phyloP scores from a whole-genome alignment of 2,329 filamentous ascomycete genomes.

The Fusarium buharicum region DNA sequence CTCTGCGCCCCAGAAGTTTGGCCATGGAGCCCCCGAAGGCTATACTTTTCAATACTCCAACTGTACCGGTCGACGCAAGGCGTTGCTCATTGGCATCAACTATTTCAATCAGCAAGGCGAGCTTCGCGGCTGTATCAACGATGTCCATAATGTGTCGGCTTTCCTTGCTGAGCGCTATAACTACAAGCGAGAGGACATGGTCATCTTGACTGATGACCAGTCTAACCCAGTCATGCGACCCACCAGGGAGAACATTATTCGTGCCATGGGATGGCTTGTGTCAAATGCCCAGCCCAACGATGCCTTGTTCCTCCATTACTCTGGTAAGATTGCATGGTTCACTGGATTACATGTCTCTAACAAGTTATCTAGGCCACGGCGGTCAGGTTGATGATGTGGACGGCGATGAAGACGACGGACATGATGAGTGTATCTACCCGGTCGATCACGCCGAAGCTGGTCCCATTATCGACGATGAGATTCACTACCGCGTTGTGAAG shows the following conservation, averaged over 20 bases:
- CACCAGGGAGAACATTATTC: constrained; percentile 79
- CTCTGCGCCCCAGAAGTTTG: constrained; percentile 65
- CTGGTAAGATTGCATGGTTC: constrained; percentile 57
- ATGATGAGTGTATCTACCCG: constrained; percentile 82
- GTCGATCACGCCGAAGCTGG: constrained; percentile 76
- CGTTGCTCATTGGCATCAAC: constrained; percentile 82
- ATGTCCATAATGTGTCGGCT: constrained; percentile 78
- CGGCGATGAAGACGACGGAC: constrained; percentile 81
- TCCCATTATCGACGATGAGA: constrained; percentile 82
- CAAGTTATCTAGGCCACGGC: constrained; percentile 68
- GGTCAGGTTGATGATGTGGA: constrained; percentile 79
- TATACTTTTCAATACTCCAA: constrained; percentile 82
- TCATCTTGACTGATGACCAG: constrained; percentile 80
- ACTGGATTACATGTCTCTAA: constrained; percentile 8
- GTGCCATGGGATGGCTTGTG: constrained; percentile 81
- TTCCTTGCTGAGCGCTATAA: constrained; percentile 75
- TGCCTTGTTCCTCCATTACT: constrained; percentile 81
- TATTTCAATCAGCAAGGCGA: constrained; percentile 79
- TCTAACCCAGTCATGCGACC: constrained; percentile 75
- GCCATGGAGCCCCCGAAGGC: constrained; percentile 72
- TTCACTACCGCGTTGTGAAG: constrained; percentile 80
- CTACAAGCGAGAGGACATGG: constrained; percentile 83
- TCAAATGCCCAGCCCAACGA: constrained; percentile 77
- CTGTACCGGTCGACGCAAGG: constrained; percentile 78
- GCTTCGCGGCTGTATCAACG: constrained; percentile 82